These are phyloP conservation scores for Striga hermonthica DNA, from an alignment of 305 asterid species.

Conservation along the genomic window DNA sequence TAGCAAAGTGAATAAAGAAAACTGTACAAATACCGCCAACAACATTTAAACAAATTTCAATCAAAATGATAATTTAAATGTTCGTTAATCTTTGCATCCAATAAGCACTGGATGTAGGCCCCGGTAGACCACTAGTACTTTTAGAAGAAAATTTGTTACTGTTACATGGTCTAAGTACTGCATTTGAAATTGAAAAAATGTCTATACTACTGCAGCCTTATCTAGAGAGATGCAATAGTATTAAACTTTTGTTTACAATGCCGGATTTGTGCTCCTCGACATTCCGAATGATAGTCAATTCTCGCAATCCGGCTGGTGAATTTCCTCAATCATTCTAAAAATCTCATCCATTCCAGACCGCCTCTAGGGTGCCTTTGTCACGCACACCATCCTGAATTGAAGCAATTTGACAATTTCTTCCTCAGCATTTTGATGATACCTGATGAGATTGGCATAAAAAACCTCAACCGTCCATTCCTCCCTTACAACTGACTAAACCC, in stretches of 20 bases:
- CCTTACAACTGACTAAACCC: slow-evolving; percentile 79
- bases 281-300: slow-evolving; percentile 41
- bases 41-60: no score
- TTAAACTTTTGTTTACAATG: slow-evolving; percentile 21
- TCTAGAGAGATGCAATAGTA: neutral
- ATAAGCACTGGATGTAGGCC: no score
- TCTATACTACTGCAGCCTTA: no score
- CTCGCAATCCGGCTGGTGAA: slow-evolving; percentile 41
- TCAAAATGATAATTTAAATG: no score
- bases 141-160: slow-evolving; percentile 9
- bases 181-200: neutral
- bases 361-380: slow-evolving; percentile 50
- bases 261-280: slow-evolving; percentile 42
- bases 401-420: slow-evolving; percentile 83
- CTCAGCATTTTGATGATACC: slow-evolving; percentile 46
- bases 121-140: no score
- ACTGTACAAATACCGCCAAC: no score
- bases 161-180: slow-evolving; percentile 1
- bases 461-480: slow-evolving; percentile 91
- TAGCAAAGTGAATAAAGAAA: no score
- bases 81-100: no score
- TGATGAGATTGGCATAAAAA: slow-evolving; percentile 55
- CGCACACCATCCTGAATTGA: slow-evolving; percentile 76
- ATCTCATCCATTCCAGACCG: slow-evolving; percentile 66
- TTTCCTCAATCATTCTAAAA: slow-evolving; percentile 55